phyloP scores from a whole-genome alignment of 1,139 yeast genomes.

The Yamadazyma atlantica region DNA sequence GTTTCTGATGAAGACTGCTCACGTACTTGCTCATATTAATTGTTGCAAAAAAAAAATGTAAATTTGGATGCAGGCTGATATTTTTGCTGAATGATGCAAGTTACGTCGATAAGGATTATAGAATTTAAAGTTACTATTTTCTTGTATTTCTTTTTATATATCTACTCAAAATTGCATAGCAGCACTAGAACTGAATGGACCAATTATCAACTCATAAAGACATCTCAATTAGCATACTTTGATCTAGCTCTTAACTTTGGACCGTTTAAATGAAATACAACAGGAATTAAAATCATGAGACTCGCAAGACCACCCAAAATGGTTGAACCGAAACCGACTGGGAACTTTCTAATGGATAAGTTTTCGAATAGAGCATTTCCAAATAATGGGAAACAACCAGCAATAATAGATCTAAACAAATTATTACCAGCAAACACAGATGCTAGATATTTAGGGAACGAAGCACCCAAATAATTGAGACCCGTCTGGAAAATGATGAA shows the following conservation, averaged over 20 bases:
- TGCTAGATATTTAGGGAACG: conserved; percentile 44
- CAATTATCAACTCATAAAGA: not conserved
- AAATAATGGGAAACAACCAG: conserved; percentile 31
- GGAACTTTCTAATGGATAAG: conserved; percentile 28
- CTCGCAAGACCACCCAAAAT: conserved; percentile 55
- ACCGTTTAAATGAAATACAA: conserved; percentile 34
- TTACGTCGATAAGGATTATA: too few species aligned
- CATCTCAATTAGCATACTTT: conserved; percentile 32
- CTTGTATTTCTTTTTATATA: too few species aligned
- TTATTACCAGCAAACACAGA: conserved; percentile 33
- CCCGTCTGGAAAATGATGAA: conserved; percentile 30
- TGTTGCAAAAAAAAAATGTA: too few species aligned
- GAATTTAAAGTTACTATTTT: too few species aligned
- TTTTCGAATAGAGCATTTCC: conserved; percentile 46
- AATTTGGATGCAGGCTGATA: too few species aligned
- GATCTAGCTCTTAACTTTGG: conserved; percentile 43
- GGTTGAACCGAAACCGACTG: conserved; percentile 66
- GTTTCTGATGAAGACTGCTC: too few species aligned
- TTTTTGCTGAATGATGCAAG: too few species aligned
- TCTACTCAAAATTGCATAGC: too few species aligned
- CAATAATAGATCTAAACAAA: conserved; percentile 25
- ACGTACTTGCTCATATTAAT: too few species aligned
- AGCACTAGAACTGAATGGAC: too few species aligned
- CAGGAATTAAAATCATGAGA: conserved; percentile 66
- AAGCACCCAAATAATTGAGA: conserved; percentile 59